These are phyloP conservation scores for Fusarium phyllophilum DNA, from an alignment of 2,329 filamentous ascomycete genomes.

Conservation along the genomic window DNA sequence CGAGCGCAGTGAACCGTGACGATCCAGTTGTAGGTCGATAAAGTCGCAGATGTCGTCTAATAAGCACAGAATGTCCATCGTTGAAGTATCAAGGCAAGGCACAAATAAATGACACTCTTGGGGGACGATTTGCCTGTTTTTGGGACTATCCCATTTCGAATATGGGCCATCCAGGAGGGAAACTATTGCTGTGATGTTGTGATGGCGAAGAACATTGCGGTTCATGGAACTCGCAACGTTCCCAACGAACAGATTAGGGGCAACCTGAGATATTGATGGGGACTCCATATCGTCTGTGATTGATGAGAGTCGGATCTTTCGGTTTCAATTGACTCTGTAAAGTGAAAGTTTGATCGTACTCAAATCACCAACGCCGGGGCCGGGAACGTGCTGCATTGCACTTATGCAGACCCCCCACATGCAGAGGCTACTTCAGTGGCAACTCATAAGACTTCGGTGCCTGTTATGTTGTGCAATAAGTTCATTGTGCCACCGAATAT, in stretches of 20 bases:
- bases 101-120: conserved; percentile 38
- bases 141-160: conserved; percentile 31
- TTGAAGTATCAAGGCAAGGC: conserved; percentile 37
- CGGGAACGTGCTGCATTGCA: conserved; percentile 16
- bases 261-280: conserved; percentile 36
- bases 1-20: background rate
- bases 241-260: conserved; percentile 40
- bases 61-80: conserved; percentile 39
- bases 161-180: conserved; percentile 35
- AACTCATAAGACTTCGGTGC: conserved; percentile 5
- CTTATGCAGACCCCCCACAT: conserved; percentile 26
- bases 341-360: background rate
- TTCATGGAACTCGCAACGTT: conserved; percentile 40
- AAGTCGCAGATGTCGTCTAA: conserved; percentile 42
- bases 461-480: background rate
- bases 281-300: conserved; percentile 29
- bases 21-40: conserved; percentile 34
- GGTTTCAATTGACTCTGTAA: background rate
- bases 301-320: background rate
- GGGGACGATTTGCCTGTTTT: conserved; percentile 37
- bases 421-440: conserved; percentile 17
- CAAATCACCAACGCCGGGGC: background rate
- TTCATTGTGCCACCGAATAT: background rate
- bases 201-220: conserved; percentile 30
- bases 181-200: conserved; percentile 41